Base-by-base conservation (phyloP, 148 eudicot species). In the Pharnaceum exiguum region DNA sequence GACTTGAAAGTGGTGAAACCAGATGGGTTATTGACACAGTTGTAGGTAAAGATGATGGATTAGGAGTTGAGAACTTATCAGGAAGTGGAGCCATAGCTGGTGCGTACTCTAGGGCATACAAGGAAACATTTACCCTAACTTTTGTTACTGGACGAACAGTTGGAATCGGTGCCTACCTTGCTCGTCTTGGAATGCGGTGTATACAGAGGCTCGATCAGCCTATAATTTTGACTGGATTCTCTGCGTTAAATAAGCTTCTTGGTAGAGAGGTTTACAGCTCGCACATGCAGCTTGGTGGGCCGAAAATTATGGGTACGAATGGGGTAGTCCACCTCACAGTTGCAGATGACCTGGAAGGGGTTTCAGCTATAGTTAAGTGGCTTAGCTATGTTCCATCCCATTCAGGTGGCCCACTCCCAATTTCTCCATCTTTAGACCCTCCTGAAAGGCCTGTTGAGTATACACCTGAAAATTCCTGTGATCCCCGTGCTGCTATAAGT, bases 51-150 rank as follows among this genome's bases (percentile, higher is more conserved):
- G 96, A 94, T 42, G 96, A 89, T 46, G 99, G 99, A 19, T 67
- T 94, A 18, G 99, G 99, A 59, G 99, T 89, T 10, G 99, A 94
- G 72, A 94, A 84, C 65, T 70, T 94, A 56, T 83, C 87, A 0
- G 99, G 99, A 12, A 94, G 99, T 70, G 99, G 99, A 55, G 99
- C 99, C n/a, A 94, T 94, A 70, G 99, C 99, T 2, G 71, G 95
- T 70, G 95, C 96, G 2, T 94, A 83, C 74, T 89, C 99, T 40
- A 78, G 82, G 77, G 99, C 99, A 29, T 94, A 94, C 55, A 77
- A 72, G 44, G 99, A 94, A 74, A 94, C 93, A 17, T 94, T 94
- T 66, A 94, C 99, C 30, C 67, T 94, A 59, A 94, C 99, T 13
- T 94, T 83, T 55, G 99, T 94, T 62, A 94, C 99, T 0, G 95